phyloP scores from a whole-genome alignment of 371 early-diverging fungal species.

The Rhizopus sp. region DNA sequence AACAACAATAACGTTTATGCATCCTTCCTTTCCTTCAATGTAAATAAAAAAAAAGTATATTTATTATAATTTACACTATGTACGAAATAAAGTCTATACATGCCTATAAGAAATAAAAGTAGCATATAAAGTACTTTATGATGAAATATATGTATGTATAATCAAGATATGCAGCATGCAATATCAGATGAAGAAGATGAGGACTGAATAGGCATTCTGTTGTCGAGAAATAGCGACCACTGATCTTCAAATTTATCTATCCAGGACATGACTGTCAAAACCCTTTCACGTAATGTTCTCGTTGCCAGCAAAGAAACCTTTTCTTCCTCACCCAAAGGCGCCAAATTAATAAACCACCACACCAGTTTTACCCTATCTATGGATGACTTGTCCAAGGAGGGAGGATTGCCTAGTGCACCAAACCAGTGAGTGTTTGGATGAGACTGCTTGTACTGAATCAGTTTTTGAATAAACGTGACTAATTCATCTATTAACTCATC shows the following conservation, averaged over 20 bases:
- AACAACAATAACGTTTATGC: not conserved
- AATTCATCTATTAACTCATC: slow-evolving; percentile 28
- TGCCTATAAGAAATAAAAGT: too few relatives aligned
- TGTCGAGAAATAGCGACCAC: slow-evolving; percentile 25
- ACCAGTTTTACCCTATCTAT: slow-evolving; percentile 38
- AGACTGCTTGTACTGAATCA: slow-evolving; percentile 2
- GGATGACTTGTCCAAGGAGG: slow-evolving; percentile 17
- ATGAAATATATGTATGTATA: too few relatives aligned
- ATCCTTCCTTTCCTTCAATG: not conserved
- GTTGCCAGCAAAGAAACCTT: slow-evolving; percentile 44
- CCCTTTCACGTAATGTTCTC: slow-evolving; percentile 47
- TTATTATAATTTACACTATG: not conserved
- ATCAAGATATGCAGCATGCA: slow-evolving; percentile 21
- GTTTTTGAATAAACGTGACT: slow-evolving; percentile 20
- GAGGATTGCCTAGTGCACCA: slow-evolving; percentile 22
- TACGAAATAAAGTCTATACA: not conserved
- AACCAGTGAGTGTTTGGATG: slow-evolving; percentile 19
- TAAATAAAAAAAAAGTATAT: slow-evolving; percentile 4
- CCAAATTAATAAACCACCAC: slow-evolving; percentile 60
- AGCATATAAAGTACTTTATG: not conserved
- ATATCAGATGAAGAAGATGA: slow-evolving; percentile 1
- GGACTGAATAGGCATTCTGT: not conserved
- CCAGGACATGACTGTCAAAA: slow-evolving; percentile 44
- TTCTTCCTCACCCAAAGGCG: slow-evolving; percentile 53
- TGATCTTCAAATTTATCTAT: slow-evolving; percentile 37